A percentile compares a stretch with the other conserved stretches of the same genome.
Conservation (phyloP, 2,329 filamentous ascomycete genomes). For the Arthrobotrys conoides region DNA sequence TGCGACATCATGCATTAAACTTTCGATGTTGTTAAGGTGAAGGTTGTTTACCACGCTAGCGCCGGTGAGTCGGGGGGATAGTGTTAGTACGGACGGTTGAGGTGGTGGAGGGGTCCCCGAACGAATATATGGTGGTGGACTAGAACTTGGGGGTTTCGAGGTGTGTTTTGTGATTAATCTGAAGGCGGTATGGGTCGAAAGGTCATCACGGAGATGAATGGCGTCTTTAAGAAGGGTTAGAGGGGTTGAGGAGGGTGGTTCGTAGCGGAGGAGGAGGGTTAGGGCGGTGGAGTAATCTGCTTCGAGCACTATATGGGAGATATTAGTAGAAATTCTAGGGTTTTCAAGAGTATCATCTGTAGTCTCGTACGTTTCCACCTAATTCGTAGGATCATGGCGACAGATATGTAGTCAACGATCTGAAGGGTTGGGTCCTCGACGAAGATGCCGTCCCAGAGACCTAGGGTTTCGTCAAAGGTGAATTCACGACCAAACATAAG, state of each 20-base stretch:
- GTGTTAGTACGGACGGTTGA: conserved; percentile 64
- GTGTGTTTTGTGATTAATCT: conserved; percentile 51
- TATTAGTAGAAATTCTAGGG: background rate
- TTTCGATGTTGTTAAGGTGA: conserved; percentile 69
- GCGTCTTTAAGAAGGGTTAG: conserved; percentile 89
- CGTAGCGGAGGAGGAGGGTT: conserved; percentile 86
- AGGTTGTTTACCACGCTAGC: conserved; percentile 71
- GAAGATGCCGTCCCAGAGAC: conserved; percentile 92
- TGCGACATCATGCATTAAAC: conserved; percentile 81
- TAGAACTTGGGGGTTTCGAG: conserved; percentile 20
- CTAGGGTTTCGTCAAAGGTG: conserved; percentile 84
- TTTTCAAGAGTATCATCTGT: conserved; percentile 65
- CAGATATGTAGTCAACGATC: conserved; percentile 89
- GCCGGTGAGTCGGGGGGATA: conserved; percentile 68
- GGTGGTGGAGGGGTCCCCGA: conserved; percentile 52
- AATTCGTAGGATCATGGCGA: conserved; percentile 92
- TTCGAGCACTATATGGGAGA: conserved; percentile 76
- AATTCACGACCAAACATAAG: conserved; percentile 95
- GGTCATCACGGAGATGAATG: conserved; percentile 78
- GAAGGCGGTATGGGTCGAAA: conserved; percentile 67
- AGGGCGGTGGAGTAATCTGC: conserved; percentile 90
- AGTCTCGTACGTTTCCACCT: conserved; percentile 81
- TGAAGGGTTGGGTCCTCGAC: conserved; percentile 84
- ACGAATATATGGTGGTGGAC: conserved; percentile 48
- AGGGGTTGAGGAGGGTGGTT: conserved; percentile 74